These are phyloP conservation scores for Ophiostoma triangulosporum DNA, from an alignment of 2,329 filamentous ascomycete species.

Conservation along the genomic window DNA sequence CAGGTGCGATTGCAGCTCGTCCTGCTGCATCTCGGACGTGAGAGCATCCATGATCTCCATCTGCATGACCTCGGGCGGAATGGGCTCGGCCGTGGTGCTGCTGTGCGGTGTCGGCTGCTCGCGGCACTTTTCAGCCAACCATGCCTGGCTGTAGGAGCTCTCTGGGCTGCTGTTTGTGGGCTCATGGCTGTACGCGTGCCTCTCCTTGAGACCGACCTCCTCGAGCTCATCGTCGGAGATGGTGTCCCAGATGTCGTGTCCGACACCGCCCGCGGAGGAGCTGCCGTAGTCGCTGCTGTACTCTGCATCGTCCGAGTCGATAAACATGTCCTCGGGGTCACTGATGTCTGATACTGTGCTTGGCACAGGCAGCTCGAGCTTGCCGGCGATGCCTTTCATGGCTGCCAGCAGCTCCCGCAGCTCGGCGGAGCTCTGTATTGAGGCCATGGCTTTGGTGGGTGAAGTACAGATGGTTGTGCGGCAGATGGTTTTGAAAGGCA, in stretches of 20 bases:
- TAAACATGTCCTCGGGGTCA: conserved; percentile 18
- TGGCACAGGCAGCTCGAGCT: conserved; percentile 41
- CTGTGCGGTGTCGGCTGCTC: conserved; percentile 45
- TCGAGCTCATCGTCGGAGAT: conserved; percentile 65
- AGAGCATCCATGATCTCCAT: conserved; percentile 67
- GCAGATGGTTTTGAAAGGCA: not conserved
- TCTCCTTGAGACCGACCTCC: conserved; percentile 27
- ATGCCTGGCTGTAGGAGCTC: conserved; percentile 42
- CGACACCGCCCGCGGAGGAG: conserved; percentile 33
- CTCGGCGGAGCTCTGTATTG: conserved; percentile 16
- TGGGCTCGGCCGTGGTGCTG: conserved; percentile 38
- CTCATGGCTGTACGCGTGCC: not conserved
- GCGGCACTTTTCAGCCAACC: conserved; percentile 57
- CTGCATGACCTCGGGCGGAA: conserved; percentile 50
- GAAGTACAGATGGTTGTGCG: not conserved
- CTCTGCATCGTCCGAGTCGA: conserved; percentile 35
- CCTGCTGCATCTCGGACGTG: conserved; percentile 52
- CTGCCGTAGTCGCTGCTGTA: conserved; percentile 51
- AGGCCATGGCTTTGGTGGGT: conserved; percentile 3
- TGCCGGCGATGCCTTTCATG: conserved; percentile 76
- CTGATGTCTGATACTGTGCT: conserved; percentile 8
- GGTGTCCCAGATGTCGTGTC: conserved; percentile 86
- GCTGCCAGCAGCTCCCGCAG: conserved; percentile 77
- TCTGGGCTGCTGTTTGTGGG: conserved; percentile 4
- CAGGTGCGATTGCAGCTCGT: conserved; percentile 81